Base-by-base conservation (phyloP, 1,284 basidiomycete genomes). In the Caloboletus firmus region DNA sequence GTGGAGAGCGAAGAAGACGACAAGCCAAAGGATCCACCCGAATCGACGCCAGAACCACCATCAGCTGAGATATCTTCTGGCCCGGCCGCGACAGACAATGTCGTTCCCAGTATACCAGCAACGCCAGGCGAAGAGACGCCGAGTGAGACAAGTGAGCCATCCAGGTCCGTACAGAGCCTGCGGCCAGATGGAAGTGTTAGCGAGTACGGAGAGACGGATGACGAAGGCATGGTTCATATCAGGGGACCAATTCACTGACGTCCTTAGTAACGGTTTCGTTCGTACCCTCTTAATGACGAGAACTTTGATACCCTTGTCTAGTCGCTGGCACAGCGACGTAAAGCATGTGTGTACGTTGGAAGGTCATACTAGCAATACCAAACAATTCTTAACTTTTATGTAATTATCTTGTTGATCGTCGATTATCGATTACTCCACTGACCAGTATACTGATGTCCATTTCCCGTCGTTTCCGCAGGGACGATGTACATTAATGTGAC, bases 191-290 rank as follows among this genome's bases (percentile, higher is more conserved):
- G 67, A 31, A 69, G 67, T 34, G 44, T 68, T 18, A 84, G 82
- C 60, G 84, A 85, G 59, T 79, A 79, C 56, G 84, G 84, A 39
- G 87, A 88, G 63, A 89, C 87, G 35, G 88, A 90, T 63, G 89
- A 91, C 55, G 89, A 91, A 62, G 88, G 86, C 3, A 85, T 90
- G 83, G 80, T 91, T 57, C 68, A 90, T 37, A 82, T 91, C 51
- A 86, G 82, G 42, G 77, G 84, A 59, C 86, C 86, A 13, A 41
- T 52, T 11, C 24, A 58, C 48, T 71, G 58, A 65, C 37, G 24
- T 41, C 32, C 26, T 49, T 22, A 51, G 60, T 55, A 40, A 54
- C 30, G 31, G 36, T 49, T 49, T 49, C 28, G 41, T 31, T 55
- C 13, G 46, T 46, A 51, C 52, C 31, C 17, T 41, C 44, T 24